These are phyloP conservation scores for Lasiodiplodia sp. DNA, from an alignment of 2,329 filamentous ascomycete genomes.

Conservation along the genomic window DNA sequence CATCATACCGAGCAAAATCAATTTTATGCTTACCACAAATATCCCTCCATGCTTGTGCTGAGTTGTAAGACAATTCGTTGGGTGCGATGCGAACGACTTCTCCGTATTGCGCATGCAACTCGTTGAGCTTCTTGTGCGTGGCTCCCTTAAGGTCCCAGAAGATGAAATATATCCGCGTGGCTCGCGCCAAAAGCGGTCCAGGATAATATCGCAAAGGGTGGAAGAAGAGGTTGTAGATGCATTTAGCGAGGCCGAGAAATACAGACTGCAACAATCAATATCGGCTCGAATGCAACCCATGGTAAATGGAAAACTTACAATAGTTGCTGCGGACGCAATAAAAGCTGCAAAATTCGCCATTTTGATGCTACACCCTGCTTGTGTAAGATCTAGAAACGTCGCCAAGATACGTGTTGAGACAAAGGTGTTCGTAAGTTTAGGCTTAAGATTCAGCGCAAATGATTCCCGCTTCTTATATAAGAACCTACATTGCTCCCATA, in stretches of 20 bases:
- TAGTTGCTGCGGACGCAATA: no score
- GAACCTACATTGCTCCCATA: no score
- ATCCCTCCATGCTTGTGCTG: slow-evolving; percentile 47
- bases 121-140: background rate
- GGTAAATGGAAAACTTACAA: no score
- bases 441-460: no score
- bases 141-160: background rate
- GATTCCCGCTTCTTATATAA: no score
- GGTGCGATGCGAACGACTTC: background rate
- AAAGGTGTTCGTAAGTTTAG: no score
- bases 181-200: slow-evolving; percentile 9
- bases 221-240: slow-evolving; percentile 3
- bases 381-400: no score
- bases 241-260: background rate
- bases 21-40: slow-evolving; percentile 51
- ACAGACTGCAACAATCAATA: no score
- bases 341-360: no score
- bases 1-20: slow-evolving; percentile 51
- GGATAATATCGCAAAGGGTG: slow-evolving; percentile 25
- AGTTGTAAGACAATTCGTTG: background rate
- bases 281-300: no score
- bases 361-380: no score
- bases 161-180: background rate
- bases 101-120: background rate
- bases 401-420: no score